A percentile compares a stretch with the other conserved stretches of the same genome.
phyloP scores from a whole-genome alignment of 176 grass and related monocot genomes.

The Musa acuminata region DNA sequence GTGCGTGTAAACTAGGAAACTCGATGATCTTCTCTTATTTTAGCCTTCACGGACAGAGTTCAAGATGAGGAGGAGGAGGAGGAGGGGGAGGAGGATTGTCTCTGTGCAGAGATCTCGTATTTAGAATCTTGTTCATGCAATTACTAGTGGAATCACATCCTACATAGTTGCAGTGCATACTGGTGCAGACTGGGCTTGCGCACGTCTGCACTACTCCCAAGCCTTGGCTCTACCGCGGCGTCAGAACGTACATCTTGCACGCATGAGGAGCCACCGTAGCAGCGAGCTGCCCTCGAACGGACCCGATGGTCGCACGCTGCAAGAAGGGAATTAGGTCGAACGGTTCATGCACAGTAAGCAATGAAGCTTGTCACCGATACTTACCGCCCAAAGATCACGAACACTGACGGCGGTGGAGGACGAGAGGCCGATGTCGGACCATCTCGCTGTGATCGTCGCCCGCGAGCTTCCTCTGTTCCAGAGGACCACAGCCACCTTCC shows the following conservation, averaged over 20 bases:
- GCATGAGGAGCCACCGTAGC: not conserved
- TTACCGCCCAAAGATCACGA: constrained; percentile 14
- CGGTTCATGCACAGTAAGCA: not conserved
- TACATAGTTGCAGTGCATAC: not conserved
- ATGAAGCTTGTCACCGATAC: not conserved
- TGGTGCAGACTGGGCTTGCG: not conserved
- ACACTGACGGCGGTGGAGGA: not conserved
- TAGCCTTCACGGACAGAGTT: no score
- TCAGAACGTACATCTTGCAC: constrained; percentile 6
- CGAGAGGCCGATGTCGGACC: not conserved
- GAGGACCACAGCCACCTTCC: constrained; percentile 9
- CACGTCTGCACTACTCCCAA: not conserved
- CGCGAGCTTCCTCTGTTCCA: not conserved
- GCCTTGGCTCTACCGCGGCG: not conserved
- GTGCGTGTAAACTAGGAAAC: no score
- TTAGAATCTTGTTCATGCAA: no score
- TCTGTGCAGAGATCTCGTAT: no score
- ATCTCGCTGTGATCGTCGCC: constrained; percentile 2
- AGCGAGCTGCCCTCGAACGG: not conserved
- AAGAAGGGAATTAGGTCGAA: not conserved
- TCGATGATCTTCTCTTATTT: no score
- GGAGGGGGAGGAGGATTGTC: no score
- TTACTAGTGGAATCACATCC: not conserved
- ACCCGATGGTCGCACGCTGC: not conserved
- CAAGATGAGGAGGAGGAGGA: no score